Evolutionary conservation across 371 early-diverging fungal species (phyloP), one percentile per base, ranked within the genome.

Genomic region (Apophysomyces trapeziformis): DNA sequence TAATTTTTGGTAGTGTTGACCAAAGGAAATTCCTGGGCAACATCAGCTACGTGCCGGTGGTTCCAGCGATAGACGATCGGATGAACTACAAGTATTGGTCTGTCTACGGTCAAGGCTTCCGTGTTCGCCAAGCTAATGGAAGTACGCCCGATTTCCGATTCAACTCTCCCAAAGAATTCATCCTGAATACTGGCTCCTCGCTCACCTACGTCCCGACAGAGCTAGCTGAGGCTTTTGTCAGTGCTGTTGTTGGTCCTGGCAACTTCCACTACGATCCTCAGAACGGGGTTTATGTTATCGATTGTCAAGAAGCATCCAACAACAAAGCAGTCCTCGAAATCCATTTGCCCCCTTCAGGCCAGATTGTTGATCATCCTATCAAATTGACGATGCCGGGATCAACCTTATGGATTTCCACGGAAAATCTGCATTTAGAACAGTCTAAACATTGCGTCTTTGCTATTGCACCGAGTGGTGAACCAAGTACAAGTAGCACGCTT

Each of bases 61-160:
- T 66, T 21, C 54, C 54, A 21, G 32, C 41, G n/a, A 36, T 1
- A 13, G 2, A 57, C 7, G 8, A 26, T 32, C 8, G 38, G 7
- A 18, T 26, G 41, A 41, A 41, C 54, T 50, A 50, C 21, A n/a
- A 21, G 9, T 83, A 80, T 43, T 83, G 83, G 83, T 78, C 78
- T 78, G 80, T 83, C 4, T 67, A 68, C 38, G 80, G 72, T 5
- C 76, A 80, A 60, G 78, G 82, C 46, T 54, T 82, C 21, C 46
- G 57, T 14, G 70, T 81, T 1, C 46, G 56, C 9, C 47, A 63
- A 36, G 41, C 58, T 36, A 32, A 56, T 1, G 46, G 41, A 41
- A 45, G 38, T n/a, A 38, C 9, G 50, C 56, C 39, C 11, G 41
- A 47, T 21, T 11, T 63, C 38, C 38, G 39, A n/a, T 60, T 65